phyloP scores from a whole-genome alignment of 2,329 filamentous ascomycete species.

The Trichoderma lentiforme region DNA sequence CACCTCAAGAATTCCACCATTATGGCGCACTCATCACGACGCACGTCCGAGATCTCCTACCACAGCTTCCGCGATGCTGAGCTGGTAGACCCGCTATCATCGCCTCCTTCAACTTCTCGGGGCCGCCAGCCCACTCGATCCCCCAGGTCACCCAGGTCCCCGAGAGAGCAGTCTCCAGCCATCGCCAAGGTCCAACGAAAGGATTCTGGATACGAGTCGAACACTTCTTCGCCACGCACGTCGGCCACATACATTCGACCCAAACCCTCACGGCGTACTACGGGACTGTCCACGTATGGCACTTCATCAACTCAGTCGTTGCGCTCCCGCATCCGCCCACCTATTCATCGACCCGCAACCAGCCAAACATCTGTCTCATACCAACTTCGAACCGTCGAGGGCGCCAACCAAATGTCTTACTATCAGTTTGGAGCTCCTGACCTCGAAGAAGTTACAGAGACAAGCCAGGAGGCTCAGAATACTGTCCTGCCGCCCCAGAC shows the following conservation, averaged over 20 bases:
- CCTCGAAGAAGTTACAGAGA: slow-evolving; percentile 30
- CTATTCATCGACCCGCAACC: slow-evolving; percentile 40
- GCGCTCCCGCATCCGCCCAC: slow-evolving; percentile 39
- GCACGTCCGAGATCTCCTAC: slow-evolving; percentile 50
- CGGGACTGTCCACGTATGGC: slow-evolving; percentile 31
- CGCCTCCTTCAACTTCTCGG: slow-evolving; percentile 27
- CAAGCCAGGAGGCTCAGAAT: slow-evolving; percentile 20
- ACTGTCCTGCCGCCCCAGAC: slow-evolving; percentile 50
- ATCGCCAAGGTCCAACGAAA: slow-evolving; percentile 49
- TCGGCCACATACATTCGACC: slow-evolving; percentile 35
- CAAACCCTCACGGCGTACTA: slow-evolving; percentile 33
- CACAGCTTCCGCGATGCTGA: slow-evolving; percentile 54
- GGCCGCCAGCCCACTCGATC: slow-evolving; percentile 24
- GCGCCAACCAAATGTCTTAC: slow-evolving; percentile 37
- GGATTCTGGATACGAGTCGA: slow-evolving; percentile 58
- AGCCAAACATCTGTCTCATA: slow-evolving; percentile 19
- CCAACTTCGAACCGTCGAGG: slow-evolving; percentile 34
- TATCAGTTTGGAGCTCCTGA: slow-evolving; percentile 51
- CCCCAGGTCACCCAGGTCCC: slow-evolving; percentile 24
- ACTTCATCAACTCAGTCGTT: slow-evolving; percentile 22
- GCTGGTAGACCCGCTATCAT: slow-evolving; percentile 39
- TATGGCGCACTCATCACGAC: slow-evolving; percentile 24
- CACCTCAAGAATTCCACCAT: not conserved
- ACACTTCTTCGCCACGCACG: slow-evolving; percentile 36
- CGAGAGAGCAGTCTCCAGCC: slow-evolving; percentile 29